Conservation (phyloP, 73 alveolate species). For the Urostyla sp. region DNA sequence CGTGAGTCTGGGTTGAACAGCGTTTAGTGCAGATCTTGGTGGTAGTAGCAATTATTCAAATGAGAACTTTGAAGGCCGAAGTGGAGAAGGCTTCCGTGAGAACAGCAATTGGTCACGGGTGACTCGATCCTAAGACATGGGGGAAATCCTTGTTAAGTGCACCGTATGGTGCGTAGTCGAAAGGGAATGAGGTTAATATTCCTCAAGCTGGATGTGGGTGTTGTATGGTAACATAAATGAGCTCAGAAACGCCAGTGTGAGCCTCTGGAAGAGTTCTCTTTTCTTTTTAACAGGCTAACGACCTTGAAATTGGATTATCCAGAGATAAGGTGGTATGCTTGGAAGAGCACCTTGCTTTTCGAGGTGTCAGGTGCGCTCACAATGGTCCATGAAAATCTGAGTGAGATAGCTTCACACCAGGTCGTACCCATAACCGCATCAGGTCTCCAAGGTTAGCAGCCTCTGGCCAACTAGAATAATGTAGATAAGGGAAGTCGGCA, state of each 20-base stretch:
- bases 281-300: constrained; percentile 94
- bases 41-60: constrained; percentile 98
- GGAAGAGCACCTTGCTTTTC: constrained; percentile 94
- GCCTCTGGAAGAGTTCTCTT: constrained; percentile 97
- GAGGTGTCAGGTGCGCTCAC: constrained; percentile 95
- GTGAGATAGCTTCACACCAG: constrained; percentile 91
- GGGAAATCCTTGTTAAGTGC: constrained; percentile 88
- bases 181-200: constrained; percentile 96
- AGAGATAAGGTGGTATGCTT: constrained; percentile 92
- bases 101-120: constrained; percentile 97
- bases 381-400: constrained; percentile 96
- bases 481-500: constrained; percentile 99
- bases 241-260: constrained; percentile 95
- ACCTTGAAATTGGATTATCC: constrained; percentile 95
- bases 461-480: constrained; percentile 98
- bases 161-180: constrained; percentile 85
- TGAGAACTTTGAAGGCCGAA: constrained; percentile 99
- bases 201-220: constrained; percentile 94
- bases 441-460: constrained; percentile 99
- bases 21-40: constrained; percentile 95
- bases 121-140: constrained; percentile 97
- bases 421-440: constrained; percentile 99
- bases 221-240: constrained; percentile 89
- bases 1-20: constrained; percentile 98
- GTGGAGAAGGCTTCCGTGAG: constrained; percentile 99